Evolutionary conservation across 2,329 filamentous ascomycete species (phyloP).

Genomic region (Phaeosphaeria sp.): DNA sequence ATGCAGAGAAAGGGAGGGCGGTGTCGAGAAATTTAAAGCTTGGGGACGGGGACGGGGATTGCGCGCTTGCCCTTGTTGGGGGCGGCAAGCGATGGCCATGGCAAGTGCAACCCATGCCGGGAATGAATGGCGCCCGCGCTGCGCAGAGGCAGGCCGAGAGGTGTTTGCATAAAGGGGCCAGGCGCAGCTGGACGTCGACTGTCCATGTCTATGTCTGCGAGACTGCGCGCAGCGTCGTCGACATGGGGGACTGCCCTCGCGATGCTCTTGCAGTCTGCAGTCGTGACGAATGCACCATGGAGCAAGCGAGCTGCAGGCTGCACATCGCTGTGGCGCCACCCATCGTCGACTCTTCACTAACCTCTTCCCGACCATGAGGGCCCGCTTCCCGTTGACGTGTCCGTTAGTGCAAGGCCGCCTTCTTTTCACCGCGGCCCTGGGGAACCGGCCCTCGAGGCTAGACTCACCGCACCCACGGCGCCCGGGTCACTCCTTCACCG

Average conservation of each 20-base stretch:
- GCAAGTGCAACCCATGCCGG: conserved; percentile 8
- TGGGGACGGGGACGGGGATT: conserved; percentile 23
- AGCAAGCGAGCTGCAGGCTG: conserved; percentile 11
- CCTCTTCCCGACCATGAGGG: conserved; percentile 22
- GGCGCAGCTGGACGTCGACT: too few species aligned
- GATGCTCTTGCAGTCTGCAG: neutral
- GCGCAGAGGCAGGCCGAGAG: conserved; percentile 13
- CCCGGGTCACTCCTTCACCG: conserved; percentile 2
- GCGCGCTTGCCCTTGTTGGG: conserved; percentile 34
- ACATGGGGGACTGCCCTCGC: too few species aligned
- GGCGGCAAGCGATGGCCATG: conserved; percentile 37
- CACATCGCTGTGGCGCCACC: conserved; percentile 8
- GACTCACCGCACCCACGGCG: conserved; percentile 20
- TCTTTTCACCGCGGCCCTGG: conserved; percentile 21
- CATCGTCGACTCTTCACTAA: conserved; percentile 15
- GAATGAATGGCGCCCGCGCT: conserved; percentile 25
- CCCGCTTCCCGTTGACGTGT: conserved; percentile 35
- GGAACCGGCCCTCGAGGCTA: conserved; percentile 25
- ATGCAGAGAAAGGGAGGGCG: conserved; percentile 36
- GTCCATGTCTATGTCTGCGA: too few species aligned
- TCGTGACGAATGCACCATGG: neutral
- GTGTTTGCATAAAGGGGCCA: neutral
- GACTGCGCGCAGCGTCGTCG: too few species aligned
- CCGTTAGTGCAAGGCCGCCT: conserved; percentile 36
- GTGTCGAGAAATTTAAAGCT: conserved; percentile 32